A percentile compares a stretch with the other conserved stretches of the same genome.
Conservation (phyloP, 2,329 filamentous ascomycete species). For the Shiraia bambusicola region DNA sequence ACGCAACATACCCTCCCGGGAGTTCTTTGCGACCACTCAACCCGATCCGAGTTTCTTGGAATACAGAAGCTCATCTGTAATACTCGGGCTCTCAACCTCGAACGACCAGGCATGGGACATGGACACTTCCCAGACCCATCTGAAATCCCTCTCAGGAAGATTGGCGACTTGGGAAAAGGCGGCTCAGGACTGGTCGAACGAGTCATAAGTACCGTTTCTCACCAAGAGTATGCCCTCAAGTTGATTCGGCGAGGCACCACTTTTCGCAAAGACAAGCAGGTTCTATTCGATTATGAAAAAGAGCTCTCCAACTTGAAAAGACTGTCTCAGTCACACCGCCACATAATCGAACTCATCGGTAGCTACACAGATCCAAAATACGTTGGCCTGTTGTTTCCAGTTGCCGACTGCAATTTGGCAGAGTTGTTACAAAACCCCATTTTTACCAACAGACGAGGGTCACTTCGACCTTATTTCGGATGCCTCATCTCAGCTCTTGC, state of each 20-base stretch:
- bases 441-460: conserved; percentile 7
- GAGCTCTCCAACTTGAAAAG: conserved; percentile 18
- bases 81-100: conserved; percentile 9
- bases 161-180: conserved; percentile 20
- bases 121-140: conserved; percentile 9
- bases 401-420: conserved; percentile 17
- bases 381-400: conserved; percentile 30
- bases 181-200: conserved; percentile 22
- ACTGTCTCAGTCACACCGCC: conserved; percentile 10
- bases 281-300: conserved; percentile 11
- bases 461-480: conserved; percentile 14
- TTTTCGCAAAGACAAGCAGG: conserved; percentile 10
- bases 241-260: conserved; percentile 14
- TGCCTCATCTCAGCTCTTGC: conserved; percentile 12
- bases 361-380: conserved; percentile 37
- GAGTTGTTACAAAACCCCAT: conserved; percentile 17
- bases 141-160: conserved; percentile 12
- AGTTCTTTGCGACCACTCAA: conserved; percentile 2
- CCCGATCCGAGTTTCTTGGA: conserved; percentile 10
- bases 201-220: conserved; percentile 21
- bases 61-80: conserved; percentile 14
- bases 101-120: conserved; percentile 7
- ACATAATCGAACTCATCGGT: conserved; percentile 23
- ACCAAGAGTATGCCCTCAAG: conserved; percentile 27
- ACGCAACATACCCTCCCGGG: conserved; percentile 8